Percentiles rank a stretch among this genome's conserved stretches.
Evolutionary conservation across 352 stramenopile species (phyloP).

Genomic region (Globisporangium perplexum): DNA sequence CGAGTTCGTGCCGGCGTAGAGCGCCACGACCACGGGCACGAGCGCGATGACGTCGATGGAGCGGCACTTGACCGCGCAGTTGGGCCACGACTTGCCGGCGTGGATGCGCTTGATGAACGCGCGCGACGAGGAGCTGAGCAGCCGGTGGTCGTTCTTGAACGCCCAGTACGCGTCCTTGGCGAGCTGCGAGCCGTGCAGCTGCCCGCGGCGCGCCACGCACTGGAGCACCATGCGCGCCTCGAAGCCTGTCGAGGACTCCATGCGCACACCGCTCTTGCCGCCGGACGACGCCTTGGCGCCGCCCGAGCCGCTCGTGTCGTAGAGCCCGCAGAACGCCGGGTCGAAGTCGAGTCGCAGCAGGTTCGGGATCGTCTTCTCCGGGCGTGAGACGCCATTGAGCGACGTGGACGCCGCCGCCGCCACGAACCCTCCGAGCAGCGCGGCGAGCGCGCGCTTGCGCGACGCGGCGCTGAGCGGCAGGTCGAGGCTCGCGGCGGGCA

Average conservation of each 20-base stretch:
- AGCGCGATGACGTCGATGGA: conserved; percentile 77
- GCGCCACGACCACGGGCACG: conserved; percentile 64
- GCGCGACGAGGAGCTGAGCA: conserved; percentile 63
- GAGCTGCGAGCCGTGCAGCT: conserved; percentile 65
- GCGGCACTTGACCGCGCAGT: conserved; percentile 70
- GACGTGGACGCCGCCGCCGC: conserved; percentile 71
- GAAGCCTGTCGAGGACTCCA: conserved; percentile 78
- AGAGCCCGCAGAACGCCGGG: conserved; percentile 68
- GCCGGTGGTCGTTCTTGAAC: conserved; percentile 73
- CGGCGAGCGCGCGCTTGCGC: conserved; percentile 50
- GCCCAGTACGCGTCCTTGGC: conserved; percentile 80
- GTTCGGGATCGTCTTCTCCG: conserved; percentile 77
- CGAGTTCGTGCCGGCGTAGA: conserved; percentile 75
- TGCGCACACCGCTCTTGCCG: conserved; percentile 16
- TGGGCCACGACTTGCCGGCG: conserved; percentile 57
- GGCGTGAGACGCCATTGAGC: conserved; percentile 70
- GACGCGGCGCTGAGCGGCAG: conserved; percentile 56
- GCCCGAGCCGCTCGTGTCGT: conserved; percentile 29
- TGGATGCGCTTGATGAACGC: conserved; percentile 77
- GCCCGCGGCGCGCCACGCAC: conserved; percentile 58
- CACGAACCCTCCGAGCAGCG: conserved; percentile 72
- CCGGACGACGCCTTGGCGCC: conserved; percentile 13
- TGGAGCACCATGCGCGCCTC: conserved; percentile 71
- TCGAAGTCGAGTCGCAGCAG: conserved; percentile 67
- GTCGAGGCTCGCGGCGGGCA: conserved; percentile 56